Evolutionary conservation across 129 eudicot species (phyloP).

Genomic region (Daucus carota): DNA sequence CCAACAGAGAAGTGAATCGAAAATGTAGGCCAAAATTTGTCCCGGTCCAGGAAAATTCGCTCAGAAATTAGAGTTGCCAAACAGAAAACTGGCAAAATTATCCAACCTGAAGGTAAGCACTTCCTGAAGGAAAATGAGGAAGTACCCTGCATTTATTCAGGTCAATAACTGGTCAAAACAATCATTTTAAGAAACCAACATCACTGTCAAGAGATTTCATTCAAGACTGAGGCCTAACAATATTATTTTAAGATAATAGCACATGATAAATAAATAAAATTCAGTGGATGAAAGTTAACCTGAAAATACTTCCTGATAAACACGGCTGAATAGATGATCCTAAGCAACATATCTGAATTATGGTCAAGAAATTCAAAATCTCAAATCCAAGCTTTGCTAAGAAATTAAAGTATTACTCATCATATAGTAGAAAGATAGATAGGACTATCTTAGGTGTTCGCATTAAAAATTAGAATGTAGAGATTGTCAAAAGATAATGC

Average conservation of each 20-base stretch:
- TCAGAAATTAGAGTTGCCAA: constrained; percentile 57
- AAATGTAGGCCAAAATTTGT: constrained; percentile 77
- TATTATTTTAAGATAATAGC: not conserved
- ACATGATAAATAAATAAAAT: not conserved
- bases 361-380: constrained; percentile 46
- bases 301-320: constrained; percentile 86
- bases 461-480: not conserved
- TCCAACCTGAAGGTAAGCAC: constrained; percentile 87
- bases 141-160: constrained; percentile 44
- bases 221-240: not conserved
- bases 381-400: not conserved
- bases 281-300: constrained; percentile 29
- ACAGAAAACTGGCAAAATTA: constrained; percentile 54
- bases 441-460: not conserved
- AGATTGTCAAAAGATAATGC: not conserved
- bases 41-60: constrained; percentile 50
- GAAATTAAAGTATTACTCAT: not conserved
- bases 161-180: constrained; percentile 3
- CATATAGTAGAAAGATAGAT: not conserved
- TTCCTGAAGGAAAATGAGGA: constrained; percentile 64
- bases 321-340: constrained; percentile 69
- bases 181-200: constrained; percentile 1
- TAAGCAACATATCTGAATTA: constrained; percentile 67
- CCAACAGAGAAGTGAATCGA: constrained; percentile 61
- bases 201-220: not conserved